These are phyloP conservation scores for Cryptococcus sp. DNA, from an alignment of 1,284 basidiomycete species.

Conservation along the genomic window DNA sequence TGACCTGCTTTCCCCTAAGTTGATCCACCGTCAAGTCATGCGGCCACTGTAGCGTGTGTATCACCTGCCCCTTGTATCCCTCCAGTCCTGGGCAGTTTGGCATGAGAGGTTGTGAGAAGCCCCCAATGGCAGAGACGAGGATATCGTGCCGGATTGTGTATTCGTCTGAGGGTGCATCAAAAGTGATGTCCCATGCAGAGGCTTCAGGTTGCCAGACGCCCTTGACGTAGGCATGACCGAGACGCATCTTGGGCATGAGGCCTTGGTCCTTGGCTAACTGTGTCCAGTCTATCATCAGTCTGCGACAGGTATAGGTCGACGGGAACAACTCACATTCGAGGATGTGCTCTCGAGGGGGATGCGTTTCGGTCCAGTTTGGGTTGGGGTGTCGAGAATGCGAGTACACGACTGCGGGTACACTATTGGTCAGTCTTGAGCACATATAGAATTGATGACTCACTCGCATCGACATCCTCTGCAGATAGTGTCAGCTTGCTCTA, in stretches of 20 bases:
- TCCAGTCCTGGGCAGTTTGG: conserved; percentile 19
- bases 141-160: conserved; percentile 10
- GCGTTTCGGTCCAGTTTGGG: conserved; percentile 15
- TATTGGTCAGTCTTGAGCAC: conserved; percentile 4
- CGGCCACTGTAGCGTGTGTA: conserved; percentile 11
- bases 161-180: not conserved
- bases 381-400: conserved; percentile 17
- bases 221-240: not conserved
- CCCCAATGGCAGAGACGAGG: conserved; percentile 24
- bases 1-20: conserved; percentile 17
- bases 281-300: conserved; percentile 1
- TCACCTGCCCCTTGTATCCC: conserved; percentile 16
- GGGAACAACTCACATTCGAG: conserved; percentile 11
- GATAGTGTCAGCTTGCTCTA: conserved; percentile 1
- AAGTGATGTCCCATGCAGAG: conserved; percentile 2
- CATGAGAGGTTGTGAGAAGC: conserved; percentile 19
- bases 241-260: not conserved
- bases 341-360: conserved; percentile 19
- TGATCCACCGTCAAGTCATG: conserved; percentile 1
- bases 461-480: conserved; percentile 34
- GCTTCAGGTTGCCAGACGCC: conserved; percentile 1
- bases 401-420: conserved; percentile 18
- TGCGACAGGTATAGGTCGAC: not conserved
- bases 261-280: not conserved
- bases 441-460: too few species aligned